Base-by-base conservation (phyloP, 2,329 filamentous ascomycete species). In the Amphichorda felina region DNA sequence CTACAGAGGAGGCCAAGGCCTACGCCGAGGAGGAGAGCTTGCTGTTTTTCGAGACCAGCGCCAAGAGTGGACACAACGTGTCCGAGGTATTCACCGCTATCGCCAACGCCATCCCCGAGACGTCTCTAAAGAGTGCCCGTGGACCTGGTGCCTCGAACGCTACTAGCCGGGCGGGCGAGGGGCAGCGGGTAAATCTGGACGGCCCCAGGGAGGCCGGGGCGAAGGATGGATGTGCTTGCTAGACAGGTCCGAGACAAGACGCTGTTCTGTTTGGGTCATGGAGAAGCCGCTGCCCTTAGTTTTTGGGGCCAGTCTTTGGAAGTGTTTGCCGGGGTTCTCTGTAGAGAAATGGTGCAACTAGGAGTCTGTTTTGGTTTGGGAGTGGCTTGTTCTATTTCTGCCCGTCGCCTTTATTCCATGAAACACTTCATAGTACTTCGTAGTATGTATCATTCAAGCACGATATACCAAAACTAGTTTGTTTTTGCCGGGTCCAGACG, bases 31-130 rank as follows among this genome's bases (percentile, higher is more conserved):
- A 96, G 60, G 91, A 98, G 61, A 77, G 80, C 37, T 65, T 98
- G 45, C 60, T 98, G 44, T 98, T 98, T 66, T 96, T 95, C 57
- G 91, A 98, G 69, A 98, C 91, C 13, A 94, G 85, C 56, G 91
- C 91, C 33, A 98, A 98, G 77, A 91, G 86, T 4, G 91, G 91
- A 18, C 74, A 82, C 54, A 95, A 95, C 57, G 91, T 98, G 27
- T 78, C 82, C 36, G 89, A 95, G 49, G 91, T 98, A 22, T 98
- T 98, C 55, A 95, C 88, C 31, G 91, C 91, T 22, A 98, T 98
- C 55, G 91, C 91, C 40, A 96, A 96, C 55, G 87, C 88, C 28
- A 98, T 98, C 50, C 91, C 91, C 2, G 91, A 98, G 68, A 94
- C 87, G 35, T 94, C 86, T 43, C 66, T 96, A 56, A 96, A 96